Conservation (phyloP, 768 basidiomycete species). For the Strobilomyces confusus region DNA sequence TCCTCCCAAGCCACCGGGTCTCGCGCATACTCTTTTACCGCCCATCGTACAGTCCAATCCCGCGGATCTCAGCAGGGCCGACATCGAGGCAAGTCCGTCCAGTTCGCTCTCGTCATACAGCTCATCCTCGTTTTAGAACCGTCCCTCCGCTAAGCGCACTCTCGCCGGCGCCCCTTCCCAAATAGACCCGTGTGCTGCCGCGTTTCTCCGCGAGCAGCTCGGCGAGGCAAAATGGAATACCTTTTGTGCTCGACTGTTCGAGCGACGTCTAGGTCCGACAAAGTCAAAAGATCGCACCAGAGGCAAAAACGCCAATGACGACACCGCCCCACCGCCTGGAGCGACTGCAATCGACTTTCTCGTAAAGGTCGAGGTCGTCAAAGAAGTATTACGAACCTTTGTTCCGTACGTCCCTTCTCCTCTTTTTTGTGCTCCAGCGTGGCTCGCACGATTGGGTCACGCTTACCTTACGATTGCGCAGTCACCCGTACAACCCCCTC, state of each 20-base stretch:
- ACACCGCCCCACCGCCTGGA: slow-evolving; percentile 28
- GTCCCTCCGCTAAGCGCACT: slow-evolving; percentile 25
- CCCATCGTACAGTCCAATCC: slow-evolving; percentile 35
- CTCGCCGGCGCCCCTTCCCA: slow-evolving; percentile 22
- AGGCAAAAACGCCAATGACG: slow-evolving; percentile 28
- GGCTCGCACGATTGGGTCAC: slow-evolving; percentile 7
- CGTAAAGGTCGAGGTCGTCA: slow-evolving; percentile 50
- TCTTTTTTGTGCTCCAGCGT: slow-evolving; percentile 1
- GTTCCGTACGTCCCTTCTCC: slow-evolving; percentile 40
- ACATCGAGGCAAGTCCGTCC: slow-evolving; percentile 20
- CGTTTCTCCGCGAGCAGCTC: slow-evolving; percentile 42
- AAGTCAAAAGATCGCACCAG: slow-evolving; percentile 35
- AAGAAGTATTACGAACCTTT: slow-evolving; percentile 43
- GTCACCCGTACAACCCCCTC: slow-evolving; percentile 51
- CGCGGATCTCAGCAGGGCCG: slow-evolving; percentile 22
- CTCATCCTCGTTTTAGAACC: slow-evolving; percentile 25
- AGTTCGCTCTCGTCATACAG: neutral
- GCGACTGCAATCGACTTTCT: slow-evolving; percentile 49
- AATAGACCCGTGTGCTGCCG: slow-evolving; percentile 42
- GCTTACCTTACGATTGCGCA: slow-evolving; percentile 29
- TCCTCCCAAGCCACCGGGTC: slow-evolving; percentile 21
- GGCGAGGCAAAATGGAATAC: slow-evolving; percentile 42
- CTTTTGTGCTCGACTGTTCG: slow-evolving; percentile 45
- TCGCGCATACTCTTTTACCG: slow-evolving; percentile 30
- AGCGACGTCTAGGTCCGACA: slow-evolving; percentile 39